These are phyloP conservation scores for Fusarium hainanense DNA, from an alignment of 2,329 filamentous ascomycete genomes.

Conservation along the genomic window DNA sequence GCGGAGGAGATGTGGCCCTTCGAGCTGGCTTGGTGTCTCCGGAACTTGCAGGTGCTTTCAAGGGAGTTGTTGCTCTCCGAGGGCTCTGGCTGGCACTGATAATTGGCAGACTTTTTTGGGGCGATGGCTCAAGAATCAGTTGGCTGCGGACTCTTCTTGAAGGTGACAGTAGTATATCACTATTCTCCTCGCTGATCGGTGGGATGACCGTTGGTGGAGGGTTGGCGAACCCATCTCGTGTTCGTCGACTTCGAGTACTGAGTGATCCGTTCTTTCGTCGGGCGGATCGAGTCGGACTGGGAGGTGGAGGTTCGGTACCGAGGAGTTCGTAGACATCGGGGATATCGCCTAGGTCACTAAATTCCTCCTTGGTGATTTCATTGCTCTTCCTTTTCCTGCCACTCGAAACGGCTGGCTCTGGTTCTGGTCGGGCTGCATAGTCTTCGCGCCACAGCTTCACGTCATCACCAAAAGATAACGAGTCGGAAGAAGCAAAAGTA, in stretches of 20 bases:
- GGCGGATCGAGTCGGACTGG: conserved; percentile 49
- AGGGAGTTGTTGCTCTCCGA: conserved; percentile 16
- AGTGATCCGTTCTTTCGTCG: conserved; percentile 37
- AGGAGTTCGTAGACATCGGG: conserved; percentile 65
- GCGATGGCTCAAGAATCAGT: conserved; percentile 16
- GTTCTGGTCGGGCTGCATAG: conserved; percentile 53
- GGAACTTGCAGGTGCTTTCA: conserved; percentile 19
- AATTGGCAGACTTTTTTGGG: conserved; percentile 3
- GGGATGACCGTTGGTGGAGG: neutral
- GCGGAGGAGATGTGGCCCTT: neutral
- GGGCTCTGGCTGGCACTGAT: conserved; percentile 5
- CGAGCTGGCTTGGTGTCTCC: neutral
- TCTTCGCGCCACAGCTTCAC: conserved; percentile 58
- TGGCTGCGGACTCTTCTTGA: conserved; percentile 39
- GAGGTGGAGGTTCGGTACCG: conserved; percentile 53
- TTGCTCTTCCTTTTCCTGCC: conserved; percentile 65
- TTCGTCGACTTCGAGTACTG: conserved; percentile 35
- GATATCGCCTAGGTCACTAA: conserved; percentile 59
- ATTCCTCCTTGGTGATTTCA: conserved; percentile 55
- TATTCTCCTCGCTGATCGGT: conserved; percentile 37
- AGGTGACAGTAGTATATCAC: conserved; percentile 43
- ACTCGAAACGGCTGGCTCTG: conserved; percentile 53
- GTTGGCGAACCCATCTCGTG: conserved; percentile 22
- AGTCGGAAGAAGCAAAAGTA: conserved; percentile 50
- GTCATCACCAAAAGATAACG: conserved; percentile 52